A percentile compares a stretch with the other conserved stretches of the same genome.
phyloP scores from a whole-genome alignment of 306 rosid genomes.

The Cucumis hystrix region DNA sequence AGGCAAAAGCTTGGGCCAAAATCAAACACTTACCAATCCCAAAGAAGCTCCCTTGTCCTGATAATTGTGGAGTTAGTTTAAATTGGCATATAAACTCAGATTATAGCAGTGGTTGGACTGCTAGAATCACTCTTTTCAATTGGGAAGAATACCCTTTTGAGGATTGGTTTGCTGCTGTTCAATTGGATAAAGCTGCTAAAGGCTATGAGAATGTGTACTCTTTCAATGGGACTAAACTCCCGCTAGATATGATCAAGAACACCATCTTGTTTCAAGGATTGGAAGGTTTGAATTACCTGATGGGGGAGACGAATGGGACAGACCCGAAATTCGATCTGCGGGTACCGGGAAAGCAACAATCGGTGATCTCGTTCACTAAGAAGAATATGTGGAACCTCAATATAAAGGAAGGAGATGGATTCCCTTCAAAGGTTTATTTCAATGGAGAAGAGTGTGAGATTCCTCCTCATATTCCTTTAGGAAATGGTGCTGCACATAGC shows the following conservation, averaged over 20 bases:
- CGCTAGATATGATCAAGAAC: slow-evolving; percentile 5
- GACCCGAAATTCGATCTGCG: slow-evolving; percentile 13
- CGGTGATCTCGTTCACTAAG: slow-evolving; percentile 57
- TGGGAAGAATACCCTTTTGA: slow-evolving; percentile 37
- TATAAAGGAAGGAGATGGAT: slow-evolving; percentile 37
- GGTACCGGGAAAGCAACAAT: slow-evolving; percentile 83
- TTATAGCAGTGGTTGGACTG: slow-evolving; percentile 57
- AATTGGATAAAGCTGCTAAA: slow-evolving; percentile 25
- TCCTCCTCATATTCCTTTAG: slow-evolving; percentile 35
- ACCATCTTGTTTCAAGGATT: slow-evolving; percentile 58
- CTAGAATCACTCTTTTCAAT: slow-evolving; percentile 71
- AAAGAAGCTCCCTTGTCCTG: slow-evolving; percentile 44
- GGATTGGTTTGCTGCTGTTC: slow-evolving; percentile 63
- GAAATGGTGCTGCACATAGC: slow-evolving; percentile 12
- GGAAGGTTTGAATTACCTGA: slow-evolving; percentile 42
- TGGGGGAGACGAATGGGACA: slow-evolving; percentile 42
- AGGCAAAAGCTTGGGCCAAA: slow-evolving; percentile 66
- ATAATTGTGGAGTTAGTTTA: slow-evolving; percentile 66
- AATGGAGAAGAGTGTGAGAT: slow-evolving; percentile 74
- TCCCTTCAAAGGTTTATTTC: slow-evolving; percentile 59
- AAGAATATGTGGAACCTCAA: slow-evolving; percentile 21
- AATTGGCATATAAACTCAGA: slow-evolving; percentile 77
- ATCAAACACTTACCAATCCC: slow-evolving; percentile 32
- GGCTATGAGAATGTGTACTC: slow-evolving; percentile 53
- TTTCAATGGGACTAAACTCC: slow-evolving; percentile 60